phyloP scores from a whole-genome alignment of 1,284 basidiomycete species.

The Puccinia polysora region DNA sequence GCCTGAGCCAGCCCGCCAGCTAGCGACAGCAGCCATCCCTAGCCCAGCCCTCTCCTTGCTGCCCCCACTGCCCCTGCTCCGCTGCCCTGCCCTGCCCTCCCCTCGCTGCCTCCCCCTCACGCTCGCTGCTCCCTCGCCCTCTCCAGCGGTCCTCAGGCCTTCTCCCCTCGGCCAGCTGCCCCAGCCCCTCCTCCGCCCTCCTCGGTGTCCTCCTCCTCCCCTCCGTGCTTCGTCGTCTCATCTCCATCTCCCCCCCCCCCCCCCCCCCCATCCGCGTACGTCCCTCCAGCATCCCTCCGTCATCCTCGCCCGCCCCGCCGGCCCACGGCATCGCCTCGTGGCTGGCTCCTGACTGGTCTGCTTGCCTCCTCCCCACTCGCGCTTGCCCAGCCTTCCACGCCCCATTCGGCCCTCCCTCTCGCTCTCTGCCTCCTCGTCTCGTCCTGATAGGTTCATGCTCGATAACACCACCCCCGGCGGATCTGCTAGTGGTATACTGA shows the following conservation, averaged over 20 bases:
- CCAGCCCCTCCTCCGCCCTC: neutral
- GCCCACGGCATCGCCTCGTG: too few relatives aligned
- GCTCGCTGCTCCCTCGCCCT: neutral
- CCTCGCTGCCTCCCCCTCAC: neutral
- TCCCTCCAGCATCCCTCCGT: neutral
- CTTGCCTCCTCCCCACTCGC: too few relatives aligned
- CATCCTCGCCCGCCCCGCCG: constrained; percentile 12
- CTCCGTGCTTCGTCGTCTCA: neutral
- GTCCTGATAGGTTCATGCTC: too few relatives aligned
- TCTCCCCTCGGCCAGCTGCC: neutral
- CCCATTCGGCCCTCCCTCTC: too few relatives aligned
- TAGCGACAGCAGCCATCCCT: too few relatives aligned
- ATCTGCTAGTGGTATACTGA: too few relatives aligned
- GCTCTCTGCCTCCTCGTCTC: too few relatives aligned
- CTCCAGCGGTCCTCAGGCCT: neutral
- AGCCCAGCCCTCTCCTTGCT: neutral
- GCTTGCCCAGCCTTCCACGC: too few relatives aligned
- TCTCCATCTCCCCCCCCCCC: neutral
- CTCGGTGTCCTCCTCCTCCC: too few relatives aligned
- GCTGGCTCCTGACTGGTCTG: too few relatives aligned
- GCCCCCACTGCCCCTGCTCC: neutral
- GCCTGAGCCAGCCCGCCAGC: too few relatives aligned
- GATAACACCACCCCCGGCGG: too few relatives aligned
- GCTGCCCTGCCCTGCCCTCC: neutral
- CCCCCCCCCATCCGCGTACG: neutral